Conservation (phyloP, 1,284 basidiomycete species). For the Thecaphora frezii region DNA sequence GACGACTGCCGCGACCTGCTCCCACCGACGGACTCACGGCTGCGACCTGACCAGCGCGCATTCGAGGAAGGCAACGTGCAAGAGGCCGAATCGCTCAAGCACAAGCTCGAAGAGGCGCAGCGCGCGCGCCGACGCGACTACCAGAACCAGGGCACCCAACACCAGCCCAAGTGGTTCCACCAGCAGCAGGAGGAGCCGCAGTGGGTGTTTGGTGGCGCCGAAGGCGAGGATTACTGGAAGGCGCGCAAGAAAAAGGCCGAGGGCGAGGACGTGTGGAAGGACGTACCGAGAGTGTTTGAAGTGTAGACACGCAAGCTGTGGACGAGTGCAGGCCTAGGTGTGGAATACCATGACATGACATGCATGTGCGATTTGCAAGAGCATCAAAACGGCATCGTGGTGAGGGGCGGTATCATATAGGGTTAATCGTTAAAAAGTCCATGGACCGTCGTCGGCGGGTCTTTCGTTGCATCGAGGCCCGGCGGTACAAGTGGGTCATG, state of each 20-base stretch:
- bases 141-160: constrained; percentile 55
- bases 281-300: constrained; percentile 25
- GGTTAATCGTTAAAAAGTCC: no score
- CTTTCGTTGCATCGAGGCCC: no score
- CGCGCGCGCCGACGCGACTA: constrained; percentile 58
- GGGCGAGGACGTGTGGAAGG: constrained; percentile 11
- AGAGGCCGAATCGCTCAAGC: constrained; percentile 75
- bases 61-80: constrained; percentile 80
- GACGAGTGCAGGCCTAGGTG: no score
- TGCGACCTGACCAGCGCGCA: constrained; percentile 81
- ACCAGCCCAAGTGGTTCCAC: constrained; percentile 53
- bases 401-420: no score
- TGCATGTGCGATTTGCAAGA: no score
- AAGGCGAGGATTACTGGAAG: constrained; percentile 44
- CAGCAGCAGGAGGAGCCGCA: constrained; percentile 30
- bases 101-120: constrained; percentile 69
- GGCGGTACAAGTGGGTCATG: no score
- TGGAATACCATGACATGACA: no score
- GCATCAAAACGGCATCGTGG: no score
- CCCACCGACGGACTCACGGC: constrained; percentile 81
- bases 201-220: constrained; percentile 46
- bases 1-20: constrained; percentile 69
- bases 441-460: no score
- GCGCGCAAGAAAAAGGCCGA: constrained; percentile 19
- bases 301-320: no score